Evolutionary conservation across 768 basidiomycete species (phyloP), one percentile per base, ranked within the genome.

Genomic region (Pilatotrama ljubarskyi): DNA sequence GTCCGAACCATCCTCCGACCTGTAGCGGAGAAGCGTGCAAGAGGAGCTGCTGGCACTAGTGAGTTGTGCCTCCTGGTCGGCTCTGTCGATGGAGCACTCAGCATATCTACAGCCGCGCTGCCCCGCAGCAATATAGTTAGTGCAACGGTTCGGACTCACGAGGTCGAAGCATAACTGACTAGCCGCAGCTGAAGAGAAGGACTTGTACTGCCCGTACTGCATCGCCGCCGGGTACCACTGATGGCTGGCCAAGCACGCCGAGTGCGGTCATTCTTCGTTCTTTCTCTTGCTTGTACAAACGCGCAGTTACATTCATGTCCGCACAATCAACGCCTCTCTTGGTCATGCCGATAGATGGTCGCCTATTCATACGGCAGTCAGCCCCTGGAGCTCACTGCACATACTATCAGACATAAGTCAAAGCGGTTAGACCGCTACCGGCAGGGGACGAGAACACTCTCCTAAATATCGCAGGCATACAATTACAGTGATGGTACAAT

Each of bases 171-270:
- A 58, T 58, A 3, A 44, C 69, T 68, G 51, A 64, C 58, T 5
- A 47, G 15, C 20, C 54, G 25, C 62, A 82, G 81, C 84, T 25
- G 87, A 85, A 6, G 81, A 86, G 63, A 78, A 87, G 70, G 80
- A 86, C 65, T 82, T 75, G 58, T 71, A 73, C 49, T 90, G 88
- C 69, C 84, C 85, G 11, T 64, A 70, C n/a, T 87, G 86, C 66
- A 53, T 53, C 5, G 61, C 64, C 20, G 54, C 55, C 7, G 54
- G 63, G n/a, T 49, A 55, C 25, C 53, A 37, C 15, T 61, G 35
- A 37, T 41, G 43, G 29, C 29, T 10, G 15, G 29, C 18, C 10
- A 5, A 40, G 25, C 25, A 8, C 1, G 14, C 20, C 1, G 13
- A 22, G 17, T 32, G 32, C 20, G 36, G 13, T 35, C 22, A 35